Base-by-base conservation (phyloP, 2,329 filamentous ascomycete genomes). In the Parasarocladium wereldwijsianum region DNA sequence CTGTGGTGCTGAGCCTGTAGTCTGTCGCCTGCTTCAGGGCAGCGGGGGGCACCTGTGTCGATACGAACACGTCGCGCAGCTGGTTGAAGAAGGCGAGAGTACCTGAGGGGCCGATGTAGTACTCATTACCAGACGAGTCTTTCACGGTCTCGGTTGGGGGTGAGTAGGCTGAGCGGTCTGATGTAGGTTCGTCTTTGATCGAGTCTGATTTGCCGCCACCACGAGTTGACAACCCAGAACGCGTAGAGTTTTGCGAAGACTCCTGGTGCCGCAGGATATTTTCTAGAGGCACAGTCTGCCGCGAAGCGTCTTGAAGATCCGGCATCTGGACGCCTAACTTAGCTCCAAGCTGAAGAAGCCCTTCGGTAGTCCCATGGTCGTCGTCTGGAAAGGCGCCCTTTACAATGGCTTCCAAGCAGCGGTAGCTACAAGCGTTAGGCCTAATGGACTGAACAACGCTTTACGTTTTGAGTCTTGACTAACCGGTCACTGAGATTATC, bases 61-160 rank as follows among this genome's bases (percentile, higher is more conserved):
- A 23, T 11, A 24, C 15, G 20, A 30, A 30, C 13, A 30, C 28
- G n/a, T 45, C 36, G 3, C 52, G 46, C 1, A 55, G 42, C 31
- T 54, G 44, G 2, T 45, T 49, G 26, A 51, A 39, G 27, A 55
- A 55, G 32, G 49, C 46, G 10, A 54, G 42, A 3, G 47, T 52
- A 2, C 52, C 51, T 1, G 51, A 54, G 4, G 50, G 51, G 1
- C 52, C 51, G 16, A 54, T 52, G 24, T 53, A 55, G 29, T 55
- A 50, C 34, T 49, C 44, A 24, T 46, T 47, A 0, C 52, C 52
- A 9, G 47, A 41, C 2, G 47, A 45, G 16, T 55, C 52, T 8
- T 23, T 30, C 19, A 30, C 23, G 13, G 21, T 24, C 10, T 29
- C 32, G 11, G 24, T 24, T 13, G 32, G 29, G 6, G 28, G 24